A percentile compares a stretch with the other conserved stretches of the same genome.
These are phyloP conservation scores for Tuber microsphaerosporum DNA, from an alignment of 495 filamentous ascomycete species.

Conservation along the genomic window DNA sequence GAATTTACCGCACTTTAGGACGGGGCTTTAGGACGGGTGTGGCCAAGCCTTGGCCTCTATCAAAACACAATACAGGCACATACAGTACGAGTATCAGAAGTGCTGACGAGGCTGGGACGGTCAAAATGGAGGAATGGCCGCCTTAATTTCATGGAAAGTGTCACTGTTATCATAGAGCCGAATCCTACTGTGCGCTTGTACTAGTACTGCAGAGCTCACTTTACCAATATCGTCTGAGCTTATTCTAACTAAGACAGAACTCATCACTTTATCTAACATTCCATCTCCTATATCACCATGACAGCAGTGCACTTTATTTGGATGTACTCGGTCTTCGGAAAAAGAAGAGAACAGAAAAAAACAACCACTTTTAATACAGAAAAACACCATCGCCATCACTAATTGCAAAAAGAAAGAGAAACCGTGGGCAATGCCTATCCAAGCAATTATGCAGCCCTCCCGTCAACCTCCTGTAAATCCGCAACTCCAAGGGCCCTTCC, in stretches of 20 bases:
- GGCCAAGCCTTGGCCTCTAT: no score
- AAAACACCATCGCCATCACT: neutral
- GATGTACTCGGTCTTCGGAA: neutral
- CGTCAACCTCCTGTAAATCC: constrained; percentile 76
- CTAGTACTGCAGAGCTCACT: neutral
- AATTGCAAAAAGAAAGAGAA: constrained; percentile 5
- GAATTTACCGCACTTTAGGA: no score
- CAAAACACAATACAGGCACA: no score
- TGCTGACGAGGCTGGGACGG: no score
- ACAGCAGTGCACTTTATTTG: neutral
- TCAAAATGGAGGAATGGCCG: no score
- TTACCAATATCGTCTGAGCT: neutral
- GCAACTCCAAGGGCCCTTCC: constrained; percentile 73
- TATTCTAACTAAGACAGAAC: neutral
- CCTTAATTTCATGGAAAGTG: no score
- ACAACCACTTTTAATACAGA: constrained; percentile 2
- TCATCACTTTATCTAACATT: neutral
- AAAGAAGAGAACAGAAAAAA: neutral
- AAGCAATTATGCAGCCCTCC: constrained; percentile 42
- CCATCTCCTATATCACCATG: neutral
- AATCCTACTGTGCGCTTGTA: no score
- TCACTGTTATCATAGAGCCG: no score
- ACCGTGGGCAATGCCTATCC: constrained; percentile 39
- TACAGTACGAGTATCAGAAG: no score
- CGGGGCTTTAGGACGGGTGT: no score